phyloP scores from a whole-genome alignment of 805 yeast genomes.

The Saccharomycopsis selenospora region DNA sequence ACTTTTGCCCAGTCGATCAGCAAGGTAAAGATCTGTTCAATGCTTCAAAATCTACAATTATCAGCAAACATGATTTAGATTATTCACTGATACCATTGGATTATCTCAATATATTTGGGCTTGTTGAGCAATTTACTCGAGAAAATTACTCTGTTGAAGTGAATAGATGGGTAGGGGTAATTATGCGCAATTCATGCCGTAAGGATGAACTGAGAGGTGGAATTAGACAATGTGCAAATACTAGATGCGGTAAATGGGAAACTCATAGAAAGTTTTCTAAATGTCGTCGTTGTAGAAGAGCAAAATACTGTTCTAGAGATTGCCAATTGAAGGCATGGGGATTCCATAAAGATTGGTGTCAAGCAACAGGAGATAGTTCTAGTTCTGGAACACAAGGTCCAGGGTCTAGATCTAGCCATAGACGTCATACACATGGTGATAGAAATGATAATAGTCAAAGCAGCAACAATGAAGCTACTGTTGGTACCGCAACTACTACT shows the following conservation, averaged over 20 bases:
- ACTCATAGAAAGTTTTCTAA: constrained; percentile 84
- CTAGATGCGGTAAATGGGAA: constrained; percentile 94
- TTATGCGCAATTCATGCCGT: constrained; percentile 92
- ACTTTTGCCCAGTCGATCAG: constrained; percentile 6
- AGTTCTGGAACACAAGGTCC: constrained; percentile 1
- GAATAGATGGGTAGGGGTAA: constrained; percentile 96
- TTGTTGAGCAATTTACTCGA: constrained; percentile 85
- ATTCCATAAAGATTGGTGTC: constrained; percentile 93
- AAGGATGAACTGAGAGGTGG: constrained; percentile 84
- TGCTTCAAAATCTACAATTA: constrained; percentile 36
- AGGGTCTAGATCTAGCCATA: too few relatives aligned
- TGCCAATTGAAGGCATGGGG: constrained; percentile 92
- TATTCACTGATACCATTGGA: constrained; percentile 39
- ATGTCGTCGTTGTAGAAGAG: constrained; percentile 88
- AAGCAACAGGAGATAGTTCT: constrained; percentile 34
- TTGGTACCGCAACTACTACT: too few relatives aligned
- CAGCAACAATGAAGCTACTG: too few relatives aligned
- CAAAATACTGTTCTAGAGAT: constrained; percentile 88
- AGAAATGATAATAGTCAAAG: not conserved
- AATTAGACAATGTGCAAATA: constrained; percentile 89
- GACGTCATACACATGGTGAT: too few relatives aligned
- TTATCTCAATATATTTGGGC: constrained; percentile 68
- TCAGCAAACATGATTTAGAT: constrained; percentile 32
- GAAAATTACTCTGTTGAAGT: constrained; percentile 65
- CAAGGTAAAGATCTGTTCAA: constrained; percentile 30